These are phyloP conservation scores for Daldinia decipiens DNA, from an alignment of 495 filamentous ascomycete genomes.

Conservation along the genomic window DNA sequence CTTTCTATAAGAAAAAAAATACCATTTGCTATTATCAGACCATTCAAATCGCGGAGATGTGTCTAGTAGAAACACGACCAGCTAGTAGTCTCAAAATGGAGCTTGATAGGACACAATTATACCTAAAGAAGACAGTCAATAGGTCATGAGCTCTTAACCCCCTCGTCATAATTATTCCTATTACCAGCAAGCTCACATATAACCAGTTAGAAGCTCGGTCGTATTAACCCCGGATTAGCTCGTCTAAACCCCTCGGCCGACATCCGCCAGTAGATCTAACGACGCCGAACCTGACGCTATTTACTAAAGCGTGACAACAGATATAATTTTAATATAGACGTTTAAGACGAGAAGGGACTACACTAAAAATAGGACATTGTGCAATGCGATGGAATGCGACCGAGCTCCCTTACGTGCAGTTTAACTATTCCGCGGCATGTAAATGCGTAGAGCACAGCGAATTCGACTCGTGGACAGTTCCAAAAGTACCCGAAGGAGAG, in stretches of 20 bases:
- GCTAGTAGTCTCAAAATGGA: too few species aligned
- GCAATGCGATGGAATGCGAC: background rate
- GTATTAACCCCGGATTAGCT: background rate
- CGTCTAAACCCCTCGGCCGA: background rate
- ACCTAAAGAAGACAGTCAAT: background rate
- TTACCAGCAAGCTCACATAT: background rate
- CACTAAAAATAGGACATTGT: too few species aligned
- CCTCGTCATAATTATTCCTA: background rate
- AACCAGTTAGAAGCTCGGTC: background rate
- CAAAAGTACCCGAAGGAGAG: too few species aligned
- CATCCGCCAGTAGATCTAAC: constrained; percentile 1
- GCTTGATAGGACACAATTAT: background rate
- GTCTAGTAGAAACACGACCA: background rate
- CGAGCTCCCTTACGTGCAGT: background rate
- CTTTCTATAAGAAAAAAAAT: background rate
- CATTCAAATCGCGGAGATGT: background rate
- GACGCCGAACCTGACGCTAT: background rate
- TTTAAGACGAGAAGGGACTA: too few species aligned
- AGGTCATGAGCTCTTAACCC: background rate
- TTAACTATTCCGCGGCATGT: too few species aligned
- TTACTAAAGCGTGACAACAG: background rate
- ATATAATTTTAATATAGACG: background rate
- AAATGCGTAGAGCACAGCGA: too few species aligned
- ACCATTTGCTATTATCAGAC: background rate
- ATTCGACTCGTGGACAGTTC: too few species aligned